Evolutionary conservation across 495 filamentous ascomycete species (phyloP).

Genomic region (Paragyromitra xinjiangensis): DNA sequence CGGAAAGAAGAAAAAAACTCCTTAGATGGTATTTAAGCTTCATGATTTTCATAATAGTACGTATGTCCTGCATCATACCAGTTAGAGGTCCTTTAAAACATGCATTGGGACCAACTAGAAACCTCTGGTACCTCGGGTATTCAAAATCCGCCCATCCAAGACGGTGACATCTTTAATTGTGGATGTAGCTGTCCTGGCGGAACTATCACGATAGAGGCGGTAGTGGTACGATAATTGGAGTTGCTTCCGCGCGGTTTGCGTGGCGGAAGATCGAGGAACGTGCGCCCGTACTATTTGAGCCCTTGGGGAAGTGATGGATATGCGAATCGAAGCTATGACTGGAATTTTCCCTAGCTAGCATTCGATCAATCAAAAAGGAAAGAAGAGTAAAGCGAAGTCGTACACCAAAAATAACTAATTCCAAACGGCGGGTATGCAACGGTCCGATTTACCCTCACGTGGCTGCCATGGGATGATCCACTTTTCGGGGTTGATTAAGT

Average conservation of each 20-base stretch:
- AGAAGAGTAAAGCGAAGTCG: background rate
- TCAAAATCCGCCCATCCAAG: background rate
- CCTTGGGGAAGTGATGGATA: background rate
- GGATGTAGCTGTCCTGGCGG: background rate
- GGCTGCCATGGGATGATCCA: constrained; percentile 9
- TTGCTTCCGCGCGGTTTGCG: background rate
- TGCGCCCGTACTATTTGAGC: constrained; percentile 18
- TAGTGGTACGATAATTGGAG: background rate
- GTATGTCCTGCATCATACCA: background rate
- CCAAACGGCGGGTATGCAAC: constrained; percentile 1
- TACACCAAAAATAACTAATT: background rate
- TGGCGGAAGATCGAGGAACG: constrained; percentile 18
- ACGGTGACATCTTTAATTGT: background rate
- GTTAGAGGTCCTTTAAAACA: background rate
- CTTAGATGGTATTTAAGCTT: background rate
- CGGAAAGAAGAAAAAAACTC: background rate
- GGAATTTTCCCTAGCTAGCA: background rate
- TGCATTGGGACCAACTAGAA: background rate
- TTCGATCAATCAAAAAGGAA: background rate
- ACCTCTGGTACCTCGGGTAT: background rate
- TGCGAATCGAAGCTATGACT: constrained; percentile 5
- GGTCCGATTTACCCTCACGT: constrained; percentile 18
- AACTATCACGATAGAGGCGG: constrained; percentile 2
- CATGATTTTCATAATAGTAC: background rate
- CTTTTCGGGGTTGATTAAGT: background rate